These are phyloP conservation scores for Cladochytrium replicatum DNA, from an alignment of 192 early-diverging fungal genomes.

Conservation along the genomic window DNA sequence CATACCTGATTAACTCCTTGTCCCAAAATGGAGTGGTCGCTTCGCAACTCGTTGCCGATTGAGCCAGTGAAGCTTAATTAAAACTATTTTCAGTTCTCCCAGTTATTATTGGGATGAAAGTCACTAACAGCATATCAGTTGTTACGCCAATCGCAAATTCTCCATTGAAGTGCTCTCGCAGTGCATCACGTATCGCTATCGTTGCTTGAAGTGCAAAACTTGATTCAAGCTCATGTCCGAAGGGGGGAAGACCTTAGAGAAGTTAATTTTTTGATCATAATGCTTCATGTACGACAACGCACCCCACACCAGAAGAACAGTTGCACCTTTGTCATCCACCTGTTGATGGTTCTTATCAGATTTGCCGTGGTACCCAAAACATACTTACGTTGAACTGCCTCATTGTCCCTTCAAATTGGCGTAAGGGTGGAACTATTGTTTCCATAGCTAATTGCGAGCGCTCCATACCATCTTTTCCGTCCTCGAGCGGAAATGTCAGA, in stretches of 20 bases:
- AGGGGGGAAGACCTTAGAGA: conserved; percentile 2
- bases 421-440: too few relatives aligned
- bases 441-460: too few relatives aligned
- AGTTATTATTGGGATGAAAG: background rate
- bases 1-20: conserved; percentile 4
- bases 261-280: background rate
- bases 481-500: too few relatives aligned
- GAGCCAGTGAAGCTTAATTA: conserved; percentile 8
- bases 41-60: conserved; percentile 3
- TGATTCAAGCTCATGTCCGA: background rate
- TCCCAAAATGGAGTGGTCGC: conserved; percentile 8
- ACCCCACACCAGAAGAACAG: conserved; percentile 4
- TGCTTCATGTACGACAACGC: background rate
- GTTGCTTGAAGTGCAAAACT: conserved; percentile 1
- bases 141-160: conserved; percentile 6
- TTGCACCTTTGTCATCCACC: conserved; percentile 8
- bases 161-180: background rate
- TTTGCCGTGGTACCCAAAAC: too few relatives aligned
- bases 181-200: background rate
- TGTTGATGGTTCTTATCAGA: conserved; percentile 2
- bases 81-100: background rate
- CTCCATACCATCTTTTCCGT: too few relatives aligned
- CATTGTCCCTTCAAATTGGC: too few relatives aligned
- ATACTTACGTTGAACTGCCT: too few relatives aligned
- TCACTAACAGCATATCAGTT: background rate